Percentiles rank a stretch among this genome's conserved stretches.
These are phyloP conservation scores for Vishniacozyma victoriae DNA, from an alignment of 768 basidiomycete species.

Conservation along the genomic window DNA sequence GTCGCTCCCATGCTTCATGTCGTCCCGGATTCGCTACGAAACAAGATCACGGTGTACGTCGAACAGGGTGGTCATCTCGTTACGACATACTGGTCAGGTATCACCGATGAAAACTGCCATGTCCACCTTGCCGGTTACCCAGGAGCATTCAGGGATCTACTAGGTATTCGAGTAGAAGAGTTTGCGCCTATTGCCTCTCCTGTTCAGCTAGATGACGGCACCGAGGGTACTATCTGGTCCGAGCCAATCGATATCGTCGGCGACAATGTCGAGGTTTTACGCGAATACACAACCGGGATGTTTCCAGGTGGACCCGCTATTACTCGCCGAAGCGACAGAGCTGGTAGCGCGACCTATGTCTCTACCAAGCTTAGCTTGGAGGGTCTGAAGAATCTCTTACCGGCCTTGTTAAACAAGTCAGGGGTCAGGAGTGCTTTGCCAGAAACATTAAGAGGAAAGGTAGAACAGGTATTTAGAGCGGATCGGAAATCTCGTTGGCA, in stretches of 20 bases:
- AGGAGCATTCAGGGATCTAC: slow-evolving; percentile 8
- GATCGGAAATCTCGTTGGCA: slow-evolving; percentile 4
- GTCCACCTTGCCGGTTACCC: slow-evolving; percentile 14
- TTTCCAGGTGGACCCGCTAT: slow-evolving; percentile 5
- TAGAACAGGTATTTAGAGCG: slow-evolving; percentile 9
- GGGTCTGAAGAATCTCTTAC: slow-evolving; percentile 4
- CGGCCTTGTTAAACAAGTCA: slow-evolving; percentile 1
- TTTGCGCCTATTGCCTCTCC: slow-evolving; percentile 9
- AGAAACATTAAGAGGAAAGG: slow-evolving; percentile 2
- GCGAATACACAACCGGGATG: slow-evolving; percentile 1
- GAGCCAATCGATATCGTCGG: slow-evolving; percentile 10
- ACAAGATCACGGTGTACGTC: slow-evolving; percentile 5
- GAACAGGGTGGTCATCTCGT: slow-evolving; percentile 14
- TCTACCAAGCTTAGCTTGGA: slow-evolving; percentile 6
- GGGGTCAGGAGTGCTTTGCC: slow-evolving; percentile 5
- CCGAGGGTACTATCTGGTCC: slow-evolving; percentile 7
- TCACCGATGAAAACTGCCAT: slow-evolving; percentile 14
- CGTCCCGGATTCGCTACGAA: slow-evolving; percentile 2
- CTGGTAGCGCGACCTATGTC: slow-evolving; percentile 12
- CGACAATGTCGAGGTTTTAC: slow-evolving; percentile 1
- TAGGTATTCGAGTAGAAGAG: slow-evolving; percentile 18
- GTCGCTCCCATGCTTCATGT: slow-evolving; percentile 14
- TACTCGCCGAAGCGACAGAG: background rate
- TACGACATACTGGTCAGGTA: slow-evolving; percentile 18
- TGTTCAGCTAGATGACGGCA: slow-evolving; percentile 11